Conservation (phyloP, 108 stramenopile genomes). For the Cyclotella atomus region DNA sequence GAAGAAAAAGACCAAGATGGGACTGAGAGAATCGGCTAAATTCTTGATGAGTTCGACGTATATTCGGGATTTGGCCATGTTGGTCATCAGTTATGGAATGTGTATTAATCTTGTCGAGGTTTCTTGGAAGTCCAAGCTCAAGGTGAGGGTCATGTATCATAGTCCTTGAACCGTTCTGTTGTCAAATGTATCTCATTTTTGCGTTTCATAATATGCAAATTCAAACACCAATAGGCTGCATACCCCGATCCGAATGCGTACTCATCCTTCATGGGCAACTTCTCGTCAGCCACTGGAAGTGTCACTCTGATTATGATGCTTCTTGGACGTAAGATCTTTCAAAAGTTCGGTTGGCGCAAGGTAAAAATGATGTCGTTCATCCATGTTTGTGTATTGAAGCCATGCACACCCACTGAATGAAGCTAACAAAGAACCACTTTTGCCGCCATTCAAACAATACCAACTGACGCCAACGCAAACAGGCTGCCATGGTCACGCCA, state of each 20-base stretch:
- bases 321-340: conserved; percentile 89
- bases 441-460: too few relatives aligned
- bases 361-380: not conserved
- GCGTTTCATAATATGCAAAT: not conserved
- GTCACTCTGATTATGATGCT: conserved; percentile 98
- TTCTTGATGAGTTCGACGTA: conserved; percentile 91
- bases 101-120: conserved; percentile 99
- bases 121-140: conserved; percentile 98
- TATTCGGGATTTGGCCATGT: conserved; percentile 90
- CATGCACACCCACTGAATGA: too few relatives aligned
- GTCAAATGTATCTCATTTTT: not conserved
- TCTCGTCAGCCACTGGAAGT: conserved; percentile 91
- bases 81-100: conserved; percentile 98
- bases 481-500: conserved; percentile 94
- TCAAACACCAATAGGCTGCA: conserved; percentile 52
- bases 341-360: conserved; percentile 92
- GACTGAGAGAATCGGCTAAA: conserved; percentile 88
- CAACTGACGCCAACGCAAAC: not conserved
- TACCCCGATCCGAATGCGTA: conserved; percentile 97
- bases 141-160: too few relatives aligned
- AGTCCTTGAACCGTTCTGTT: too few relatives aligned
- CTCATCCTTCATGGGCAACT: conserved; percentile 99
- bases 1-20: conserved; percentile 87
- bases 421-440: not conserved
- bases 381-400: too few relatives aligned